Percentiles rank a stretch among this genome's conserved stretches.
These are phyloP conservation scores for Porphyrellus cyaneotinctus DNA, from an alignment of 768 basidiomycete species.

Conservation along the genomic window DNA sequence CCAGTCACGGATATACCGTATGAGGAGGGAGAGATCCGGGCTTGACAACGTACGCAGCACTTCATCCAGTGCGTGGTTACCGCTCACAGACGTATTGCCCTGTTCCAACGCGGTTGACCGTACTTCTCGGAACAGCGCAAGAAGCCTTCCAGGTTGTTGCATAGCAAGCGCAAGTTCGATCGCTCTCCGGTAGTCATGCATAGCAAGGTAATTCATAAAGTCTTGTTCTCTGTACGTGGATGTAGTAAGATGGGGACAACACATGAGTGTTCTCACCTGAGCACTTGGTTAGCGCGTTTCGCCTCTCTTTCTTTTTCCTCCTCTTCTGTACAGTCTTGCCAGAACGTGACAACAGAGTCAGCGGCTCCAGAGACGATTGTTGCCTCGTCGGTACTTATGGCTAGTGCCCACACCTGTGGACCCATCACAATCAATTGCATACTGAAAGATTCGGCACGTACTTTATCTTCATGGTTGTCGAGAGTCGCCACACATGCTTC, in stretches of 20 bases:
- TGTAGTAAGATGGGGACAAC: conserved; percentile 6
- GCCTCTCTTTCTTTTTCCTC: conserved; percentile 70
- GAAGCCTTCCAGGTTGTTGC: conserved; percentile 86
- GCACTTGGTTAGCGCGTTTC: conserved; percentile 66
- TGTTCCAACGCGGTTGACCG: conserved; percentile 29
- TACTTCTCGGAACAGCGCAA: conserved; percentile 72
- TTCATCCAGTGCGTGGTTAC: conserved; percentile 70
- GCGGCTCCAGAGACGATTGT: conserved; percentile 92
- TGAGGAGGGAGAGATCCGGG: conserved; percentile 73
- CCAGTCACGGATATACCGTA: conserved; percentile 86
- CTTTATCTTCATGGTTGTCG: conserved; percentile 98
- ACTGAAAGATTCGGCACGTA: conserved; percentile 30
- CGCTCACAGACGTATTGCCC: conserved; percentile 51
- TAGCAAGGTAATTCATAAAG: conserved; percentile 80
- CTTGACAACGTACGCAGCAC: conserved; percentile 70
- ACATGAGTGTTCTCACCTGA: conserved; percentile 57
- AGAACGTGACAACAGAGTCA: conserved; percentile 93
- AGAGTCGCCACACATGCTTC: conserved; percentile 86
- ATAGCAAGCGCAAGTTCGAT: conserved; percentile 90
- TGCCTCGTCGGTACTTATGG: conserved; percentile 74
- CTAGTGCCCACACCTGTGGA: conserved; percentile 92
- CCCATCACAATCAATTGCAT: not conserved
- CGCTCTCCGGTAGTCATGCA: conserved; percentile 88
- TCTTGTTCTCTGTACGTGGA: conserved; percentile 86
- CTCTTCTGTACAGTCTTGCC: conserved; percentile 92